A percentile compares a stretch with the other conserved stretches of the same genome.
Conservation (phyloP, 768 basidiomycete species). For the Leccinum olivaceopallidum region DNA sequence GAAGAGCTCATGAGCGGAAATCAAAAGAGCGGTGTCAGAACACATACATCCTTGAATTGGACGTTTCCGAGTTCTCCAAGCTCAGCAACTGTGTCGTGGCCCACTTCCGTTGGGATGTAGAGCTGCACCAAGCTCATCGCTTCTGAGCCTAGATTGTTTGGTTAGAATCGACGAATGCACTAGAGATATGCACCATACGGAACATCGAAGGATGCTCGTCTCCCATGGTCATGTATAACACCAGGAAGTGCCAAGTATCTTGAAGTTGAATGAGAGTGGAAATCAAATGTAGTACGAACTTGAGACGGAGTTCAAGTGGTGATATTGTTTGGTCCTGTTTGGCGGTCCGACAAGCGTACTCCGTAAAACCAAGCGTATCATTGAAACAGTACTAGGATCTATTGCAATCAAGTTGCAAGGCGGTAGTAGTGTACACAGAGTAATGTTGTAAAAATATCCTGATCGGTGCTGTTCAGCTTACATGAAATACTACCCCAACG, state of each 20-base stretch:
- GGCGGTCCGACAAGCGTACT: constrained; percentile 1
- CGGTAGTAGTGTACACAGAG: not conserved
- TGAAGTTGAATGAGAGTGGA: not conserved
- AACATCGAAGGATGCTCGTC: constrained; percentile 84
- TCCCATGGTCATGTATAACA: constrained; percentile 46
- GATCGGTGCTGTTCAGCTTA: not conserved
- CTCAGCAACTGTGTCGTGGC: constrained; percentile 94
- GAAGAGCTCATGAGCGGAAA: constrained; percentile 7
- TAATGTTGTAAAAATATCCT: not conserved
- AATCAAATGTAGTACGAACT: not conserved
- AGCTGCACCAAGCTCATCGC: constrained; percentile 98
- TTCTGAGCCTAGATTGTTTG: constrained; percentile 73
- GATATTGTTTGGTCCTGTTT: constrained; percentile 27
- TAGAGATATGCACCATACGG: constrained; percentile 46
- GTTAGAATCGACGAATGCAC: constrained; percentile 5
- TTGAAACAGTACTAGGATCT: too few species aligned
- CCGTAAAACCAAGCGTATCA: too few species aligned
- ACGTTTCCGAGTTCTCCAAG: constrained; percentile 94
- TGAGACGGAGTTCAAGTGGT: not conserved
- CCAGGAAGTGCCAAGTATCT: not conserved
- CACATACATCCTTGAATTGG: constrained; percentile 95
- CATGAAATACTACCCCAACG: not conserved
- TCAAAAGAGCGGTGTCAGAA: not conserved
- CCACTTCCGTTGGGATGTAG: constrained; percentile 95
- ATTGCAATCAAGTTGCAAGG: not conserved